Base-by-base conservation (phyloP, 2,329 filamentous ascomycete species). In the Nothophaeocryptopus gaeumannii region DNA sequence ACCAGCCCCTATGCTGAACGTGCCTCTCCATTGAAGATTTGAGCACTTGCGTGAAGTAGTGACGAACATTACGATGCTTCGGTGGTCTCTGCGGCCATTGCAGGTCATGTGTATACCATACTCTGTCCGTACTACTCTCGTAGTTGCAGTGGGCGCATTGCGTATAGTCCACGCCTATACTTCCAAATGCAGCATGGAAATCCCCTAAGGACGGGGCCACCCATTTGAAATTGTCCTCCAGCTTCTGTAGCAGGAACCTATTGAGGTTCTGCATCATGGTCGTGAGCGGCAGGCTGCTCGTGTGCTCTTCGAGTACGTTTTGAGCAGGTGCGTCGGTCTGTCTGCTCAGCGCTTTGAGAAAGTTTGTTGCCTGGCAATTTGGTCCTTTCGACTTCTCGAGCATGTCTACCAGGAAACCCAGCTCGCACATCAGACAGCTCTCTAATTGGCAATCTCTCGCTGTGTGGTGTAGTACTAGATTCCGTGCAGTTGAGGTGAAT, bases 351-450 rank as follows among this genome's bases (percentile, higher is more conserved):
- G 90, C 88, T 68, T 93, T 95, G 30, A 97, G 75, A 55, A 99
- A 80, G 65, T 99, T 99, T 0, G 92, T 96, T 11, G 93, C 93
- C 67, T 99, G 93, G 60, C 93, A 99, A 52, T 95, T 95, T 49
- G 91, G 86, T 0, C 91, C 92, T 55, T 87, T 86, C 2, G 93
- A 93, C 67, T 97, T 99, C 62, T 97, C 88, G 16, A 99, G 79
- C 93, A 99, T 99, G 66, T 99, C 95, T 61, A 96, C 95, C 8
- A 99, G 75, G 67, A 93, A 99, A 1, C 93, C 93, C 58, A 99
- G 78, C 70, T 99, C 93, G 70, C 93, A 99, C 1, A 99, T 74
- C 36, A 99, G 75, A 68, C 93, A 99, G 30, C 83, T 80, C 47
- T 95, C 90, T 59, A 82, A 83, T 2, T 90, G 76, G 65, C 93